phyloP scores from a whole-genome alignment of 2,329 filamentous ascomycete genomes.

The Intubia oerlemansii region DNA sequence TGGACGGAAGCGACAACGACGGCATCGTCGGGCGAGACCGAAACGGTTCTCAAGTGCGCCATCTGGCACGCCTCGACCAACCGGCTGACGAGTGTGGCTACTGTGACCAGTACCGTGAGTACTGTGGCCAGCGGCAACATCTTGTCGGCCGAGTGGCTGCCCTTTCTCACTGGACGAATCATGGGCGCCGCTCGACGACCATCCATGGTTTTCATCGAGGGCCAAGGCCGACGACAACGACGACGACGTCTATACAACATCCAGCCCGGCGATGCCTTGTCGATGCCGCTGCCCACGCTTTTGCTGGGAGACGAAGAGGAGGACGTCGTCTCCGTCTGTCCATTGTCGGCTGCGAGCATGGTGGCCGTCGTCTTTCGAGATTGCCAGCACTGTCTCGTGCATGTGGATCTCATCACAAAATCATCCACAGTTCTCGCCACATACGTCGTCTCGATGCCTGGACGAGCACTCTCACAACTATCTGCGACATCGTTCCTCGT shows the following conservation, averaged over 20 bases:
- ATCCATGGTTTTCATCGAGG: slow-evolving; percentile 26
- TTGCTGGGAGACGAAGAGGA: too few species aligned
- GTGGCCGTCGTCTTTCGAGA: slow-evolving; percentile 14
- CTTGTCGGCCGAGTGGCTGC: too few species aligned
- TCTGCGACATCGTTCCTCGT: slow-evolving; percentile 17
- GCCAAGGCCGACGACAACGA: slow-evolving; percentile 9
- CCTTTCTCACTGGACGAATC: too few species aligned
- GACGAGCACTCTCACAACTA: slow-evolving; percentile 16
- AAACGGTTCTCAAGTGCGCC: too few species aligned
- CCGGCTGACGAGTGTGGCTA: too few species aligned
- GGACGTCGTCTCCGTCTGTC: too few species aligned
- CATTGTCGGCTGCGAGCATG: slow-evolving; percentile 15
- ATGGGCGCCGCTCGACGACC: slow-evolving; percentile 24
- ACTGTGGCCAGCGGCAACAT: too few species aligned
- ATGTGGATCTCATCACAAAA: slow-evolving; percentile 16
- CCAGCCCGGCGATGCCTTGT: slow-evolving; percentile 17
- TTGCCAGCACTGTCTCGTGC: slow-evolving; percentile 15
- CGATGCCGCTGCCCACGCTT: slow-evolving; percentile 16
- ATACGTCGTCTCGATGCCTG: slow-evolving; percentile 12
- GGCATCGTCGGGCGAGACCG: slow-evolving; percentile 26
- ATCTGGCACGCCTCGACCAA: too few species aligned
- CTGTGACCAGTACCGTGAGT: too few species aligned
- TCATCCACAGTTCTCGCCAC: slow-evolving; percentile 14
- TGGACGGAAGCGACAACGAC: slow-evolving; percentile 21
- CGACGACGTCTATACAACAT: slow-evolving; percentile 16